Evolutionary conservation across 192 early-diverging fungal species (phyloP).

Genomic region (Allomyces javanicus): DNA sequence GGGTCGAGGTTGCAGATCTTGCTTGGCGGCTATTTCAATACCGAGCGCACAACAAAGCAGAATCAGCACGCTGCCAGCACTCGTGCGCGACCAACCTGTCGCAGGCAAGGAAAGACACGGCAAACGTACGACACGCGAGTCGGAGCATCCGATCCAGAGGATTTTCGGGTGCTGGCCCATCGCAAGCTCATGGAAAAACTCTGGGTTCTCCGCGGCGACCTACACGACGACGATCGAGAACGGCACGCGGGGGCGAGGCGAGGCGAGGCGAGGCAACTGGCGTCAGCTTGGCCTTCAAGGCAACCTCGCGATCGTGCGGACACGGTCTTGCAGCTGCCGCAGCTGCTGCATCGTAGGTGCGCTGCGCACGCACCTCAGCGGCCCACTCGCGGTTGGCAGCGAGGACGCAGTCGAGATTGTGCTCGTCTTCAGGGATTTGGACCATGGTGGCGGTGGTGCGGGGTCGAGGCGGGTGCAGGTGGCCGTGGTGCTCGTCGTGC

Average conservation of each 20-base stretch:
- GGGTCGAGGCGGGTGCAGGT: too few relatives aligned
- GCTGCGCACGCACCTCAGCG: conserved; percentile 14
- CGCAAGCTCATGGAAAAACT: conserved; percentile 51
- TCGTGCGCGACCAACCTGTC: too few relatives aligned
- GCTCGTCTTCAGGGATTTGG: too few relatives aligned
- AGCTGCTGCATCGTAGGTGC: conserved; percentile 22
- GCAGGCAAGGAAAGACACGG: too few relatives aligned
- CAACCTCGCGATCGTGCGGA: too few relatives aligned
- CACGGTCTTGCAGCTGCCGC: too few relatives aligned
- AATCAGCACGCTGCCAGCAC: too few relatives aligned
- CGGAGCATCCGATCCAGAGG: conserved; percentile 46
- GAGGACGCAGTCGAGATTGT: background rate
- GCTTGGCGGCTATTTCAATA: conserved; percentile 76
- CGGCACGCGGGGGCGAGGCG: too few relatives aligned
- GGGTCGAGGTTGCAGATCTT: conserved; percentile 39
- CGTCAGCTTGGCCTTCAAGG: too few relatives aligned
- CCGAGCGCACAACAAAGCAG: conserved; percentile 19
- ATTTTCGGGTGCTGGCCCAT: conserved; percentile 62
- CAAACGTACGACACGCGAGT: background rate
- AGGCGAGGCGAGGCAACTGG: too few relatives aligned
- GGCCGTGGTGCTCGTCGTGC: too few relatives aligned
- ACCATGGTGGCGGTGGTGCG: too few relatives aligned
- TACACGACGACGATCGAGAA: background rate
- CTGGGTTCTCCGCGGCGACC: conserved; percentile 35
- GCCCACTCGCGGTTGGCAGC: conserved; percentile 40